A percentile compares a stretch with the other conserved stretches of the same genome.
Evolutionary conservation across 2,329 filamentous ascomycete genomes (phyloP).

Genomic region (Emmonsiellopsis sp.): DNA sequence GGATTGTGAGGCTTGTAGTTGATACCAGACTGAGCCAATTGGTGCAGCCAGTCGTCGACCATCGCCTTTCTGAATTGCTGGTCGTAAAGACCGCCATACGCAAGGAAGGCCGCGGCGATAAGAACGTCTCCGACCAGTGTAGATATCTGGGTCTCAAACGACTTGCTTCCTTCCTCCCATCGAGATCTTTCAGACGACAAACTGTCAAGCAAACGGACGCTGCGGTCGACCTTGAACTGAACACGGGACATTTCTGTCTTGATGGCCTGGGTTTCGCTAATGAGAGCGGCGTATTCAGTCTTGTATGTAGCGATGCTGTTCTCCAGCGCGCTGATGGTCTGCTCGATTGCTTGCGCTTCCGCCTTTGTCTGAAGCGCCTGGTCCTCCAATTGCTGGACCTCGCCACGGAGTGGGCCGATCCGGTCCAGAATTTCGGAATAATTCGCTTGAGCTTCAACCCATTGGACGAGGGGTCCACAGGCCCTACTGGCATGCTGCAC

Average conservation of each 20-base stretch:
- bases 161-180: constrained; percentile 96
- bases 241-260: constrained; percentile 94
- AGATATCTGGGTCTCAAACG: constrained; percentile 94
- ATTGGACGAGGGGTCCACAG: constrained; percentile 92
- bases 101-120: constrained; percentile 92
- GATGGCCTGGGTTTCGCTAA: constrained; percentile 95
- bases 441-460: constrained; percentile 92
- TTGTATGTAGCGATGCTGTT: constrained; percentile 92
- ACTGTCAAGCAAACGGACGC: constrained; percentile 86
- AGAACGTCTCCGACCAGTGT: constrained; percentile 94
- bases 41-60: constrained; percentile 95
- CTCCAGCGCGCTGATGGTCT: constrained; percentile 75
- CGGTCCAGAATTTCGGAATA: constrained; percentile 96
- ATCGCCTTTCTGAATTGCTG: constrained; percentile 97
- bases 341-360: constrained; percentile 82
- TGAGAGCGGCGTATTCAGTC: constrained; percentile 87
- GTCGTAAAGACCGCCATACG: constrained; percentile 93
- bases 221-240: constrained; percentile 95
- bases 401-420: constrained; percentile 83
- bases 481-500: constrained; percentile 95
- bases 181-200: constrained; percentile 84
- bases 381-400: constrained; percentile 79
- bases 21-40: constrained; percentile 87
- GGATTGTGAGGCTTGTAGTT: constrained; percentile 89
- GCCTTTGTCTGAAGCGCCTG: constrained; percentile 87